Base-by-base conservation (phyloP, 2,329 filamentous ascomycete genomes). In the Sordariomycetes sp. region DNA sequence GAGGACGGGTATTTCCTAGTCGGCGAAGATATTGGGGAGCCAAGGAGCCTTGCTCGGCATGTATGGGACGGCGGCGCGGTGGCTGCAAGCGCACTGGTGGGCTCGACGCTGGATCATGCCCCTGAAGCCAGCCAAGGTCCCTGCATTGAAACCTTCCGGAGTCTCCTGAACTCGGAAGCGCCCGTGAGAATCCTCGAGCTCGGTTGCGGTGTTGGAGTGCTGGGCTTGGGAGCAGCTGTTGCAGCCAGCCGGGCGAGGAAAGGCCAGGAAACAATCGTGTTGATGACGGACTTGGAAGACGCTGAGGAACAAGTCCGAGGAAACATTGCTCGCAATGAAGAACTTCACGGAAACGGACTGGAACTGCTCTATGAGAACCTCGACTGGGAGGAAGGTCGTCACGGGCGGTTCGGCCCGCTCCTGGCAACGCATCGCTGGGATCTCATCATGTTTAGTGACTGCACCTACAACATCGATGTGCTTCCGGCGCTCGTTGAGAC, bases 391-490 rank as follows among this genome's bases (percentile, higher is more conserved):
- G 59, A 70, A 21, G 72, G 67, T 1, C 51, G 58, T 19, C 39
- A 50, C 2, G 70, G 68, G 1, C 36, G 32, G 0, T 69, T 75
- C 39, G 67, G 66, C 0, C 43, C 54, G 0, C 47, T 58, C 17
- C 59, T 58, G 2, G 40, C 44, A n/a, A 51, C 57, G 1, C 53
- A 50, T 3, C 39, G 49, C 3, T 77, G 71, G 71, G 66, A 75
- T 38, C 51, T 75, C 5, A 46, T 75, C 30, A 57, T 74, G 24
- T 54, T 77, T 16, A 75, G 71, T 47, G 73, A 78, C 49, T 75
- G 73, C 59, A 76, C 72, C 1, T 77, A 77, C 57, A 77, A 77
- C 40, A 66, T 64, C 34, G 72, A 76, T 46, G 66, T 64, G 41
- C 53, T 77, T 18, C 64, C 68, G 2, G 61, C 68, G 3, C 58